Percentiles rank a stretch among this genome's conserved stretches.
Evolutionary conservation across 768 basidiomycete genomes (phyloP).

Genomic region (Suillus alpinus): DNA sequence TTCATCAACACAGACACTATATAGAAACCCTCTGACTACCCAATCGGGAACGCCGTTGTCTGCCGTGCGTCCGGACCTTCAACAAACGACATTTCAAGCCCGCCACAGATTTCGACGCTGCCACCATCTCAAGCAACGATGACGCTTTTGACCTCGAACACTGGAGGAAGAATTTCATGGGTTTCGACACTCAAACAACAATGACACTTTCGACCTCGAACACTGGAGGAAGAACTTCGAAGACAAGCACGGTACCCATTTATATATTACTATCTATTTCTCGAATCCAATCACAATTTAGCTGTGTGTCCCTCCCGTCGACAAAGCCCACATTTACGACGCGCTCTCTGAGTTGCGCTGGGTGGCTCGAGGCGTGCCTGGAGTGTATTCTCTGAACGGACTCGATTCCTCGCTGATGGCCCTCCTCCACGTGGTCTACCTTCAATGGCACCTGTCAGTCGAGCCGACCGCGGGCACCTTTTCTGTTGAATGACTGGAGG

Average conservation of each 20-base stretch:
- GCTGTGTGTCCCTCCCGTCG: constrained; percentile 14
- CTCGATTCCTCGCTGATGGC: background rate
- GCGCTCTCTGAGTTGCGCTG: constrained; percentile 3
- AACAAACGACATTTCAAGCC: too few relatives aligned
- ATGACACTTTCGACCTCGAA: too few relatives aligned
- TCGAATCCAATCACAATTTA: constrained; percentile 8
- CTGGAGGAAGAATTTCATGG: too few relatives aligned
- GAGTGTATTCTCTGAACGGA: background rate
- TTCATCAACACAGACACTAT: too few relatives aligned
- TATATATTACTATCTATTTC: background rate
- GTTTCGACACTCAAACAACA: too few relatives aligned
- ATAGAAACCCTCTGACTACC: too few relatives aligned
- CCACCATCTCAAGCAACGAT: background rate
- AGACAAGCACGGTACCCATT: too few relatives aligned
- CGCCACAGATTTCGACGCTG: constrained; percentile 38
- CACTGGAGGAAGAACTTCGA: too few relatives aligned
- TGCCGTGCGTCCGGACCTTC: too few relatives aligned
- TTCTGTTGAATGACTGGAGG: constrained; percentile 20
- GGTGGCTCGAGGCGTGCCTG: background rate
- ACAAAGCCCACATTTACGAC: constrained; percentile 13
- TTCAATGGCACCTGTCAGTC: constrained; percentile 21
- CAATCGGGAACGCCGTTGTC: too few relatives aligned
- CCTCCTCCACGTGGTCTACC: constrained; percentile 17
- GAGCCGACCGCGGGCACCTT: constrained; percentile 18
- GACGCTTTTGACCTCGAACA: too few relatives aligned